phyloP scores from a whole-genome alignment of 2,329 filamentous ascomycete species.

The Pseudocercospora eumusae region DNA sequence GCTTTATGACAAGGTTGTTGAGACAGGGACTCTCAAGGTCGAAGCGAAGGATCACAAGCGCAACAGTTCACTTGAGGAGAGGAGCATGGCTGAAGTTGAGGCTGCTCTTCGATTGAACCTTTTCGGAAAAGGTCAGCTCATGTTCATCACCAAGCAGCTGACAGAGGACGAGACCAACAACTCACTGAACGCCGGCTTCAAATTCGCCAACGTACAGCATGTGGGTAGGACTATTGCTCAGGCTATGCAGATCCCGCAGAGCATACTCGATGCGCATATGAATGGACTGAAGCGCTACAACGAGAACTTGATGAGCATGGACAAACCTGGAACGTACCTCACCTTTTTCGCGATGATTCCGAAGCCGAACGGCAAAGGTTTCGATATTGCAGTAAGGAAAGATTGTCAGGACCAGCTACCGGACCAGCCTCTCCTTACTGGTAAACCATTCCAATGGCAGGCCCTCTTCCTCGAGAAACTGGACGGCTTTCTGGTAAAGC shows the following conservation, averaged over 20 bases:
- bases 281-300: conserved; percentile 64
- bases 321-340: conserved; percentile 46
- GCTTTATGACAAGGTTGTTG: conserved; percentile 43
- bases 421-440: conserved; percentile 44
- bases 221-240: conserved; percentile 68
- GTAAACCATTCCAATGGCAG: conserved; percentile 39
- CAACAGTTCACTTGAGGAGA: conserved; percentile 15
- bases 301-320: conserved; percentile 42
- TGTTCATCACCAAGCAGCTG: conserved; percentile 73
- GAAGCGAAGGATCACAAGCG: conserved; percentile 29
- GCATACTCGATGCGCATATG: conserved; percentile 63
- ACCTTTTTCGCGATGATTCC: conserved; percentile 42
- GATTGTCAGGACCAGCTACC: conserved; percentile 47
- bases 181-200: conserved; percentile 71
- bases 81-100: conserved; percentile 43
- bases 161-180: conserved; percentile 61
- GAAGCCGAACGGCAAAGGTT: conserved; percentile 39
- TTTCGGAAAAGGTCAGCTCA: conserved; percentile 72
- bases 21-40: conserved; percentile 36
- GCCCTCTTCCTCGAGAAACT: conserved; percentile 40
- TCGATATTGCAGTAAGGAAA: conserved; percentile 49
- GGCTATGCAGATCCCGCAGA: conserved; percentile 70
- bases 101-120: conserved; percentile 41
- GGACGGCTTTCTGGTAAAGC: conserved; percentile 32
- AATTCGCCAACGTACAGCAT: conserved; percentile 71